Base-by-base conservation (phyloP, 441 rosid species). In the Manihot esculenta region DNA sequence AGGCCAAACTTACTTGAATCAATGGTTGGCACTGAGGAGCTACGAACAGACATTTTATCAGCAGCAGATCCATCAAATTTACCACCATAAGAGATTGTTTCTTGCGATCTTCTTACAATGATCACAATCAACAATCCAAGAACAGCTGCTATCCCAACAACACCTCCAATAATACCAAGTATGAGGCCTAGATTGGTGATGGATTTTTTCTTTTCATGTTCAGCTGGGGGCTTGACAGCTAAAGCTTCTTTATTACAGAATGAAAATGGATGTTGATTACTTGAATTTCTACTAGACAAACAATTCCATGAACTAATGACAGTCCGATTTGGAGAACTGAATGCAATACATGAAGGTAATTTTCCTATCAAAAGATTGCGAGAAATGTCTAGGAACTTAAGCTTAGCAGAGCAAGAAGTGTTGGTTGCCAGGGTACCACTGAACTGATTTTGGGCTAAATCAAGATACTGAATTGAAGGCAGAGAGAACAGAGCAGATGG, bases 281-380 rank as follows among this genome's bases (percentile, higher is more conserved):
- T 89, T 3, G 82, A 58, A 66, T 73, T 78, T 42, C 80, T 82
- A 35, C 72, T 72, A 24, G 94, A 87, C 72, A 92, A 77, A 65
- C 99, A 92, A 55, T 94, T 94, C 91, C 94, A 90, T 23, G 93
- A 86, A 73, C 84, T 87, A 38, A 84, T 68, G 21, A 90, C 84
- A 10, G 85, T 92, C 58, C 76, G 82, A 42, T 84, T 89, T 6
- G 70, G 71, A 51, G 77, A 79, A 62, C 56, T 80, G 20, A 87
- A 77, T 33, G 80, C 68, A 62, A 87, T 63, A 62, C 99, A 89
- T 41, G 82, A 64, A 7, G 93, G 96, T 55, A 89, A 78, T 60
- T 87, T 83, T 49, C 99, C 99, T 7, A 86, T 80, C 66, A 94
- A 49, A 76, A 86, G 89, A 75, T 94, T 92, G 72, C 57, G 80